These are phyloP conservation scores for Wickerhamomyces canadensis DNA, from an alignment of 805 yeast genomes.

Conservation along the genomic window DNA sequence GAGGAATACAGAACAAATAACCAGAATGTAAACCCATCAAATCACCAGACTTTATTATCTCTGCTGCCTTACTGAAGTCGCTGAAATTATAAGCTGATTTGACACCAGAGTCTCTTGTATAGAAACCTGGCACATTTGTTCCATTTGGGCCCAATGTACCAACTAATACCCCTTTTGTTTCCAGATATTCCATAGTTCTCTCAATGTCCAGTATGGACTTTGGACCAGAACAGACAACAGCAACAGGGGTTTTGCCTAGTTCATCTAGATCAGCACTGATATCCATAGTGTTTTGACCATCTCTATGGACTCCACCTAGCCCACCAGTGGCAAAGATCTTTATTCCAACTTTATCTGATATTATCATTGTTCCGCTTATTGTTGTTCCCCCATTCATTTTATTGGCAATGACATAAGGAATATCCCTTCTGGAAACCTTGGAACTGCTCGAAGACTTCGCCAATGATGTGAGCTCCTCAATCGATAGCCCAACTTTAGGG, in stretches of 20 bases:
- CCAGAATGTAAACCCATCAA: conserved; percentile 58
- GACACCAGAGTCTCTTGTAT: conserved; percentile 70
- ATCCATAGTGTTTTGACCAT: conserved; percentile 71
- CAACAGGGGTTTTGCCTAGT: conserved; percentile 73
- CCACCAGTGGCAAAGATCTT: conserved; percentile 92
- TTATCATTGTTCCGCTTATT: conserved; percentile 81
- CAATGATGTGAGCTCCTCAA: conserved; percentile 42
- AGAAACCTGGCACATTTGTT: conserved; percentile 72
- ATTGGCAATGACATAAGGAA: conserved; percentile 63
- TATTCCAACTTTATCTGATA: conserved; percentile 71
- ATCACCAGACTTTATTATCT: conserved; percentile 43
- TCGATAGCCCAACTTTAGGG: conserved; percentile 62
- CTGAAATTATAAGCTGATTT: conserved; percentile 60
- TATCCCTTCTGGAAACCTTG: conserved; percentile 78
- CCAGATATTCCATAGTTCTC: conserved; percentile 78
- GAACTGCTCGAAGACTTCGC: conserved; percentile 29
- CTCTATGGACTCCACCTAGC: conserved; percentile 84
- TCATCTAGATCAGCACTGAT: conserved; percentile 86
- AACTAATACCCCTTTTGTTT: conserved; percentile 88
- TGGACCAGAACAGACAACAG: conserved; percentile 92
- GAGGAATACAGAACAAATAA: conserved; percentile 74
- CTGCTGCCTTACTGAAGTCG: conserved; percentile 56
- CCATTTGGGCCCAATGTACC: conserved; percentile 55
- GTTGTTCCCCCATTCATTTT: conserved; percentile 81
- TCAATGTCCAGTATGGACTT: conserved; percentile 78